Base-by-base conservation (phyloP, 441 rosid species). In the Capsella rubella region DNA sequence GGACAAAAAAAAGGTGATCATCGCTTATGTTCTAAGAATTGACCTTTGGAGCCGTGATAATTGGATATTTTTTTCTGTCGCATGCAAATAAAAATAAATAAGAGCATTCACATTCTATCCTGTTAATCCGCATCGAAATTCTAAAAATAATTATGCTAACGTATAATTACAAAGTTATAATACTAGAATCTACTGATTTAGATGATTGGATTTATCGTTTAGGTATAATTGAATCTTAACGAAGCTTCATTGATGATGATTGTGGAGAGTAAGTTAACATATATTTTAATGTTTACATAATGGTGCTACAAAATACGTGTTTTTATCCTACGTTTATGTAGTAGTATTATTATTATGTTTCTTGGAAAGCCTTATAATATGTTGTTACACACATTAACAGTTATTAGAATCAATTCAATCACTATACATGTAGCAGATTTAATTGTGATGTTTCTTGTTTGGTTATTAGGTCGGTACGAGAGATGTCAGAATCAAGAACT, bases 41-140 rank as follows among this genome's bases (percentile, higher is more conserved):
- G 72, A 47, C 42, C 14, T 65, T 73, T 12, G 65, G 65, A 47
- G 72, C 67, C 45, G 59, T 73, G 28, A 37, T 73, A 56, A 73
- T 65, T 56, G 10, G 6, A 13, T 7, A 42, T 42, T 12, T 40
- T 12, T 42, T 12, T 42, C 3, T 39, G 14, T 10, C 46, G 13
- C 15, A 5, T 42, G 15, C 46, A 42, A 42, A 13, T 42, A 13
- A 12, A 42, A 10, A 8, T 35, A 35, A 10, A 34, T 34, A 40
- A 3, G 13, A 40, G 11, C 45, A 40, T 10, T 11, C 5, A 39
- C 12, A 40, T 21, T 21, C 2, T 21, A 21, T 21, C 2, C 13
- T 42, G 46, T 9, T 37, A 37, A 37, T 37, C 12, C 42, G 42
- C 4, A 37, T 37, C 42, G 42, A 37, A 37, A 37, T 37, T 37